A percentile compares a stretch with the other conserved stretches of the same genome.
Evolutionary conservation across 2,329 filamentous ascomycete genomes (phyloP).

Genomic region (Knufia fluminis): DNA sequence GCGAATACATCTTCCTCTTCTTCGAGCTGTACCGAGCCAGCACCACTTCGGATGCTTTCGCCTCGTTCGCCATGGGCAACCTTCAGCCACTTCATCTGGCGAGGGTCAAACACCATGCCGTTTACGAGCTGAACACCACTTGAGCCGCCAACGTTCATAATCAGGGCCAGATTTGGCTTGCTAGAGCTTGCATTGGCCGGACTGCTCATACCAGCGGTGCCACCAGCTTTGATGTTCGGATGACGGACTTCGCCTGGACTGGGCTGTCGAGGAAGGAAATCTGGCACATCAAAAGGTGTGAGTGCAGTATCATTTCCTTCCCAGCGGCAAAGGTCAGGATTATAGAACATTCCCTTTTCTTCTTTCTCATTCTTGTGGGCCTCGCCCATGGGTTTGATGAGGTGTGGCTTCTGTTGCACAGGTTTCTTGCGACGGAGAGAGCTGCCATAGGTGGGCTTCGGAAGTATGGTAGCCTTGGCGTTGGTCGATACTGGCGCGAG

Average conservation of each 20-base stretch:
- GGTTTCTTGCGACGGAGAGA: slow-evolving; percentile 40
- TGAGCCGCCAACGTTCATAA: slow-evolving; percentile 79
- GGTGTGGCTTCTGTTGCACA: slow-evolving; percentile 62
- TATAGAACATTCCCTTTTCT: slow-evolving; percentile 93
- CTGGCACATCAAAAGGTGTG: slow-evolving; percentile 62
- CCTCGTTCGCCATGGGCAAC: slow-evolving; percentile 35
- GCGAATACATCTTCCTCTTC: slow-evolving; percentile 92
- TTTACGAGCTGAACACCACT: slow-evolving; percentile 79
- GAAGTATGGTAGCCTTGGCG: slow-evolving; percentile 44
- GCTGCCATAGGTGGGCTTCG: slow-evolving; percentile 12
- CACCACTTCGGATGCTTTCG: slow-evolving; percentile 21
- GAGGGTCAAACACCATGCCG: slow-evolving; percentile 97
- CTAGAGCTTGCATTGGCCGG: slow-evolving; percentile 5
- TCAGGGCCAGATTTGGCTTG: slow-evolving; percentile 51
- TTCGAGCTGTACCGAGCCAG: slow-evolving; percentile 55
- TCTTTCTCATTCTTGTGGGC: slow-evolving; percentile 71
- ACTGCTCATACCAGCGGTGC: slow-evolving; percentile 28
- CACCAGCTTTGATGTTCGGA: slow-evolving; percentile 15
- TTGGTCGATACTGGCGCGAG: slow-evolving; percentile 47
- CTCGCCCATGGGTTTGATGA: slow-evolving; percentile 76
- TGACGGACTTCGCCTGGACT: slow-evolving; percentile 15
- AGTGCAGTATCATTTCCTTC: slow-evolving; percentile 91
- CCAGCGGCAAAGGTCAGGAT: slow-evolving; percentile 77
- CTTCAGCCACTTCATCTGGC: slow-evolving; percentile 97
- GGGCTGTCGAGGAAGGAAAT: slow-evolving; percentile 21